Base-by-base conservation (phyloP, 306 rosid genomes). In the Gastrolobium bilobum region DNA sequence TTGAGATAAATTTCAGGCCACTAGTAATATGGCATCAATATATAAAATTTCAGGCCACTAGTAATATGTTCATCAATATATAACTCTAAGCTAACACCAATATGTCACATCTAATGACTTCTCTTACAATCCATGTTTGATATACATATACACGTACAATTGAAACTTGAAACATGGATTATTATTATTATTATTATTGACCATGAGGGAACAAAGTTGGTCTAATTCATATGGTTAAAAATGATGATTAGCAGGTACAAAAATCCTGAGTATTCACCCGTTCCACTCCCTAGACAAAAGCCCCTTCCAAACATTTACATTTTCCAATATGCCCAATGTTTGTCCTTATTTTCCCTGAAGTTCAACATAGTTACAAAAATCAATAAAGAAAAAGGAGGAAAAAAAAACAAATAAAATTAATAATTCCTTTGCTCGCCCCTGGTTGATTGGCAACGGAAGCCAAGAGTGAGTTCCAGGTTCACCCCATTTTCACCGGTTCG, bases 401-500 rank as follows among this genome's bases (percentile, higher is more conserved):
- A 30, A 2, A 14, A 8, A 14, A 10, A 60, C n/a, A n/a, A n/a
- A n/a, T n/a, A n/a, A n/a, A 50, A 59, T 26, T n/a, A 63, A 63
- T 15, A 29, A 9, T 31, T 14, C 11, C 7, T 40, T 47, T 15
- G 39, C 6, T 39, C 14, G 11, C 1, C 33, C 2, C n/a, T 3
- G 10, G 29, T 58, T 46, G 72, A 37, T 31, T 81, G 29, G 39
- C 72, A 30, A 40, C 30, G 4, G 40, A 81, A 70, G 14, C 81
- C 88, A 4, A 91, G 86, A 8, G 79, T 77, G 68, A 88, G 83
- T 2, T 88, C 85, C 80, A 89, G 60, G 38, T 85, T 57, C 10
- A 87, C 29, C 50, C 46, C 67, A 0, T 48, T 72, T 11, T 70
- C 78, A 2, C 3, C n/a, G 13, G 13, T 51, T 68, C 7, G 50